A percentile compares a stretch with the other conserved stretches of the same genome.
phyloP scores from a whole-genome alignment of 805 yeast genomes.

The Saccharomycopsis selenospora region DNA sequence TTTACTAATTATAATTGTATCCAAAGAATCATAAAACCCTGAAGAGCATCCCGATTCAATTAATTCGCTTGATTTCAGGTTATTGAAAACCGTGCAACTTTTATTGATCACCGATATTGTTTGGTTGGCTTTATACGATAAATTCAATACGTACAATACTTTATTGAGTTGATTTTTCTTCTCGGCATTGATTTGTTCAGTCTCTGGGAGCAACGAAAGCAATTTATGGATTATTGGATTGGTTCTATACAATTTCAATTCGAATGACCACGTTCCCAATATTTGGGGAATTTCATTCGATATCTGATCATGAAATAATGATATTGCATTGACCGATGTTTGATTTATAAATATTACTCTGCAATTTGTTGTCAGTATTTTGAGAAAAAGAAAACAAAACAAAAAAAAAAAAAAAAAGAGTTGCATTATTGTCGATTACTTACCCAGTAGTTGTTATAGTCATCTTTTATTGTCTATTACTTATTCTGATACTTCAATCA shows the following conservation, averaged over 20 bases:
- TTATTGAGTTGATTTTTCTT: conserved; percentile 30
- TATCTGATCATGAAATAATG: conserved; percentile 63
- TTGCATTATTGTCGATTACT: no score
- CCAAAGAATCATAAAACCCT: conserved; percentile 52
- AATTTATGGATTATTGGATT: conserved; percentile 36
- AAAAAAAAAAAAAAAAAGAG: neutral
- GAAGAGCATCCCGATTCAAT: conserved; percentile 46
- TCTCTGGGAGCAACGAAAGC: conserved; percentile 22
- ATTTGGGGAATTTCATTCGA: conserved; percentile 58
- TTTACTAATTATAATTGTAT: conserved; percentile 45
- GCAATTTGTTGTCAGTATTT: no score
- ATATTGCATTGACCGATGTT: conserved; percentile 52
- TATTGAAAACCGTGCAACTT: conserved; percentile 5
- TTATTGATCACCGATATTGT: conserved; percentile 44
- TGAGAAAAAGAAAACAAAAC: neutral
- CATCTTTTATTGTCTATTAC: no score
- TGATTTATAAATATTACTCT: conserved; percentile 37
- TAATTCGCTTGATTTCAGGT: conserved; percentile 19
- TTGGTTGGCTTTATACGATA: conserved; percentile 42
- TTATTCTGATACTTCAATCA: no score
- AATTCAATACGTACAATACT: conserved; percentile 43
- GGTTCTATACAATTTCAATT: conserved; percentile 58
- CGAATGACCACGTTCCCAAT: conserved; percentile 63
- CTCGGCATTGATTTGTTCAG: conserved; percentile 30
- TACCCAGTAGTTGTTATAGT: neutral